phyloP scores from a whole-genome alignment of 768 basidiomycete species.

The Lactarius sanguifluus region DNA sequence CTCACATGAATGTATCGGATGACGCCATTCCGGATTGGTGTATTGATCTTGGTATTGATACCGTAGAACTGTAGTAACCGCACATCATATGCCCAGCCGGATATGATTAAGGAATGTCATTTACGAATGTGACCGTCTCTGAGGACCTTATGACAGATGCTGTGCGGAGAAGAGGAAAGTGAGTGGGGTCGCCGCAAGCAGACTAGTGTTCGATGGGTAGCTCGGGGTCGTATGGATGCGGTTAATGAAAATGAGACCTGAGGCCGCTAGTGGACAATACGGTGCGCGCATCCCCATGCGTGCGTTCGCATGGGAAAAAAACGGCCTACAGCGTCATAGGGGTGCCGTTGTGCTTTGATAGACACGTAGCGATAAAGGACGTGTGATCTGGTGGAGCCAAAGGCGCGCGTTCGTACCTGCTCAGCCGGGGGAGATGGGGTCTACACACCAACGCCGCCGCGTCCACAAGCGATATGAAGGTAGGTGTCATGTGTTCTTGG shows the following conservation, averaged over 20 bases:
- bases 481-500: not conserved
- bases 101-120: not conserved
- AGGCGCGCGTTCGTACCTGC: conserved; percentile 7
- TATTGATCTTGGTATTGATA: not conserved
- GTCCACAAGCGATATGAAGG: conserved; percentile 6
- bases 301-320: not conserved
- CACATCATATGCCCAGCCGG: not conserved
- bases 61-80: not conserved
- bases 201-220: not conserved
- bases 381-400: conserved; percentile 12
- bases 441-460: not conserved
- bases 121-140: not conserved
- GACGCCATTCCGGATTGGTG: not conserved
- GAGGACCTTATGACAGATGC: not conserved
- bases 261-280: not conserved
- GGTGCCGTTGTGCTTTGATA: conserved; percentile 1
- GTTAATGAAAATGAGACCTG: conserved; percentile 1
- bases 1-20: conserved; percentile 1
- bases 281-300: not conserved
- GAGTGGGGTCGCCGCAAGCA: not conserved
- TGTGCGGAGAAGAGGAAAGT: not conserved
- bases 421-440: conserved; percentile 2
- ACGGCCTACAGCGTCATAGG: conserved; percentile 1
- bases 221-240: not conserved
- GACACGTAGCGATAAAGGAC: not conserved